phyloP scores from a whole-genome alignment of 2,329 filamentous ascomycete species.

The Aureobasidium melanogenum region DNA sequence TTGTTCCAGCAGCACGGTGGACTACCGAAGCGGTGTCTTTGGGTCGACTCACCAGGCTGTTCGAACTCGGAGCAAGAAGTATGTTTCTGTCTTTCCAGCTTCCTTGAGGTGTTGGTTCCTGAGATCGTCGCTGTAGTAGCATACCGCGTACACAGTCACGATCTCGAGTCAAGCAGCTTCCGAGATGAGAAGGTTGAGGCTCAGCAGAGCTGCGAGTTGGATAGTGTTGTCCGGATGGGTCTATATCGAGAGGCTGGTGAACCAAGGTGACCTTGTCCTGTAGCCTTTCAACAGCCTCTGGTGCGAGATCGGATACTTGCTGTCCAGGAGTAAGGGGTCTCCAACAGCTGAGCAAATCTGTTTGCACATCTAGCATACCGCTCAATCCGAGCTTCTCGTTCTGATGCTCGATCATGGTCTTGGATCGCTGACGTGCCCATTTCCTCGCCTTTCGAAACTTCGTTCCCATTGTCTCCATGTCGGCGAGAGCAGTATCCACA shows the following conservation, averaged over 20 bases:
- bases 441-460: neutral
- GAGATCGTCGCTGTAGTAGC: neutral
- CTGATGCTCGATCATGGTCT: neutral
- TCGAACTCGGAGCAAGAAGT: neutral
- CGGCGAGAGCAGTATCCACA: neutral
- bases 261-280: neutral
- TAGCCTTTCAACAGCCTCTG: too few relatives aligned
- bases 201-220: neutral
- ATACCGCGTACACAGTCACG: too few relatives aligned
- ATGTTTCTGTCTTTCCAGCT: neutral
- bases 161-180: neutral
- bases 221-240: neutral
- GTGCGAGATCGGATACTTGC: neutral
- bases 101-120: neutral
- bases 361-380: neutral
- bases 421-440: neutral
- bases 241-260: neutral
- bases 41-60: neutral
- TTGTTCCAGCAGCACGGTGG: neutral
- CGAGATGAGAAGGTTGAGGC: neutral
- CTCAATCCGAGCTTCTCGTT: neutral
- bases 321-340: neutral
- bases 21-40: neutral
- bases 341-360: neutral
- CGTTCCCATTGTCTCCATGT: conserved; percentile 1